These are phyloP conservation scores for Nothophaeocryptopus gaeumannii DNA, from an alignment of 2,329 filamentous ascomycete species.

Conservation along the genomic window DNA sequence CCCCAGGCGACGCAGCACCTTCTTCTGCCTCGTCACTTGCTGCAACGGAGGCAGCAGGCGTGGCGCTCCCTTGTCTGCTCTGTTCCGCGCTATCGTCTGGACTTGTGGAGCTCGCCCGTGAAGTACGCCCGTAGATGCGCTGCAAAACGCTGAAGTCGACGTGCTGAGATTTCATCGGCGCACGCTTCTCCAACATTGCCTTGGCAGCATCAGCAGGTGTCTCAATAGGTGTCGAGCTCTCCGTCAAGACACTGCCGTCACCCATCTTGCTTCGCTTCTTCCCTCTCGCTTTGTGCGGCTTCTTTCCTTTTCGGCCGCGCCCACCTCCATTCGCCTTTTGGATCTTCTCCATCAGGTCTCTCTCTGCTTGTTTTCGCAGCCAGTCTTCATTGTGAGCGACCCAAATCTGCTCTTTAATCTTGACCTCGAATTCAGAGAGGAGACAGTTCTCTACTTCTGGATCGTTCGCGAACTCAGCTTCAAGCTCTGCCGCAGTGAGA, in stretches of 20 bases:
- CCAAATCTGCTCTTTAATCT: conserved; percentile 89
- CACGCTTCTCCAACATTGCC: conserved; percentile 47
- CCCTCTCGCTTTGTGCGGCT: conserved; percentile 42
- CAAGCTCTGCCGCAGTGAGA: conserved; percentile 30
- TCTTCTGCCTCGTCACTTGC: conserved; percentile 7
- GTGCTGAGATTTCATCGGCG: conserved; percentile 40
- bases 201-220: conserved; percentile 46
- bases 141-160: conserved; percentile 49
- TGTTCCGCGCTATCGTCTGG: conserved; percentile 13
- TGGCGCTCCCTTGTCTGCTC: conserved; percentile 10
- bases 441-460: conserved; percentile 80
- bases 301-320: conserved; percentile 26
- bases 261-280: conserved; percentile 44
- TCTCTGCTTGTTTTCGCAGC: conserved; percentile 80
- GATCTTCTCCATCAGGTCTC: conserved; percentile 70
- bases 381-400: conserved; percentile 93
- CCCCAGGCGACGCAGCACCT: neutral
- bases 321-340: conserved; percentile 49
- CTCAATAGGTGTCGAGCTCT: conserved; percentile 41
- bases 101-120: conserved; percentile 17
- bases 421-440: conserved; percentile 68
- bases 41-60: conserved; percentile 4
- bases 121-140: conserved; percentile 37
- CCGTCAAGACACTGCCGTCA: conserved; percentile 42
- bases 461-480: conserved; percentile 82